Evolutionary conservation across 192 early-diverging fungal genomes (phyloP).

Genomic region (Martensiomyces pterosporus): DNA sequence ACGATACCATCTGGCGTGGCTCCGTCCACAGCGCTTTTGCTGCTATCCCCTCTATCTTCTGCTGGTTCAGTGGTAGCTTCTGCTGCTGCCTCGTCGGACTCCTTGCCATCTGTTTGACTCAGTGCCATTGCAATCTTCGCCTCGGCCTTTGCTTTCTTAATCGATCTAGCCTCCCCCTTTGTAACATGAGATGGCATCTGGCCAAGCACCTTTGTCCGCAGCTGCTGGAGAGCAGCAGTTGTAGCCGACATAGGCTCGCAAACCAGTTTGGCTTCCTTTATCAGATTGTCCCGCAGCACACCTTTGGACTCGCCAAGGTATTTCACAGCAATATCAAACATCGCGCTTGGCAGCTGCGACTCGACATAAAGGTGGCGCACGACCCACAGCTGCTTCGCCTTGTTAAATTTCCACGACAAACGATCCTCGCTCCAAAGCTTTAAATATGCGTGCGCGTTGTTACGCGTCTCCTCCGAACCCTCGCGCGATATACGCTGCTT

Average conservation of each 20-base stretch:
- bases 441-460: slow-evolving; percentile 28
- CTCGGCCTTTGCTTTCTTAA: slow-evolving; percentile 7
- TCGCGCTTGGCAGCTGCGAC: slow-evolving; percentile 12
- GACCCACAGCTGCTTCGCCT: slow-evolving; percentile 42
- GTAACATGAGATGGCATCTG: slow-evolving; percentile 36
- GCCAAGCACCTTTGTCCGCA: slow-evolving; percentile 15
- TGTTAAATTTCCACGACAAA: slow-evolving; percentile 40
- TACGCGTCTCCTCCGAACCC: slow-evolving; percentile 20
- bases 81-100: no score
- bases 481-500: slow-evolving; percentile 19
- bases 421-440: slow-evolving; percentile 15
- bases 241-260: slow-evolving; percentile 10
- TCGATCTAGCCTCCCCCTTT: slow-evolving; percentile 21
- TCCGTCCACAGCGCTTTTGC: no score
- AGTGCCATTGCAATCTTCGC: not conserved
- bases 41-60: no score
- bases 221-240: slow-evolving; percentile 4
- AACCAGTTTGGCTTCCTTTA: slow-evolving; percentile 25
- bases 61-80: no score
- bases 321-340: slow-evolving; percentile 25
- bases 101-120: not conserved
- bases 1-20: not conserved
- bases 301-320: slow-evolving; percentile 13
- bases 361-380: slow-evolving; percentile 37
- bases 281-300: slow-evolving; percentile 12